These are phyloP conservation scores for Fomitopsis pinicola DNA, from an alignment of 1,284 basidiomycete genomes.

Conservation along the genomic window DNA sequence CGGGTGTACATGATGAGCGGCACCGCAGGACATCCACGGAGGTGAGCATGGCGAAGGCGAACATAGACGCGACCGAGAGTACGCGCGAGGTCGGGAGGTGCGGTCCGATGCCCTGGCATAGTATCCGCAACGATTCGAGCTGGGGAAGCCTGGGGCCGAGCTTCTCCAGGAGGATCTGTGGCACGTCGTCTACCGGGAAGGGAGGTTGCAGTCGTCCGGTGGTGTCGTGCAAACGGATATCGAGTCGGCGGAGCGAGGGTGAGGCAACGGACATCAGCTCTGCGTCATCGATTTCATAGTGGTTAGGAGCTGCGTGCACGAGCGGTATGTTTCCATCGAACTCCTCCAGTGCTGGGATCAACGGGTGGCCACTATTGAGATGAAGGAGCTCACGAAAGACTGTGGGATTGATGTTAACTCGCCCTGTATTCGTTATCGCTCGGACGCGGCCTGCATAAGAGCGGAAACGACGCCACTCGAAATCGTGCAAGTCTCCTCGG, in stretches of 20 bases:
- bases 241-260: background rate
- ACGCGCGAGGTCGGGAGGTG: background rate
- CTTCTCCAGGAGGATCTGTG: background rate
- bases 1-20: background rate
- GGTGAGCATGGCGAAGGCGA: background rate
- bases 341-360: background rate
- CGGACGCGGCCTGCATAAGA: background rate
- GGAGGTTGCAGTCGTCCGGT: background rate
- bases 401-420: background rate
- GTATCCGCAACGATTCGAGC: background rate
- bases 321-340: background rate
- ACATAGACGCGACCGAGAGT: background rate
- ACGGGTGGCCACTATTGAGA: background rate
- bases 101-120: background rate
- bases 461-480: background rate
- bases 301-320: background rate
- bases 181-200: conserved; percentile 1
- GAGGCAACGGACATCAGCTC: background rate
- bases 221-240: background rate
- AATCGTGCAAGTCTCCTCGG: background rate
- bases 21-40: background rate
- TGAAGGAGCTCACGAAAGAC: background rate
- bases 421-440: background rate
- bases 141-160: background rate
- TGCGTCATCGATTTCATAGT: conserved; percentile 1